Evolutionary conservation across 2,329 filamentous ascomycete genomes (phyloP), one percentile per base, ranked within the genome.

Genomic region (Capronia epimyces): DNA sequence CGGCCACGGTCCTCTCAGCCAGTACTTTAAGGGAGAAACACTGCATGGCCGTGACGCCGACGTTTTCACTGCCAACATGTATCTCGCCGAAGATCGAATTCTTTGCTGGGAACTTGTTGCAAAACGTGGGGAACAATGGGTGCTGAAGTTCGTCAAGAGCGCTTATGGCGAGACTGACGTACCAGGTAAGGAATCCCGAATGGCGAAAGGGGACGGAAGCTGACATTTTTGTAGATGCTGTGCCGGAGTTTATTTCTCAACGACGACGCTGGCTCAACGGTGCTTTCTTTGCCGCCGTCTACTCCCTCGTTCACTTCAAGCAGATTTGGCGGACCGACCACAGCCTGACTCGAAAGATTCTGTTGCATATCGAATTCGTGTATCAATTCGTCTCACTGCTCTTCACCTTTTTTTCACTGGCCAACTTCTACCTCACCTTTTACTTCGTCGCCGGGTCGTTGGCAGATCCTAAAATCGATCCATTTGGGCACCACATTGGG

Each of bases 11-110:
- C 93, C 93, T 0, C 74, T 98, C 43, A 95, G 90, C 66, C 93
- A 97, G 71, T 98, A 98, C 68, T 98, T 98, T 81, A 97, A 97
- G 75, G 94, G 94, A 59, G 93, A 98, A 70, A 97, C 91, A 1
- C 75, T 98, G 21, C 93, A 97, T 64, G 93, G 93, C 12, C 87
- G 95, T 62, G 89, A 96, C 66, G 93, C 94, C 8, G 91, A 96
- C 67, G 89, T 97, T 2, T 97, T 97, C 65, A 96, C 91, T 0
- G 90, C 93, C 29, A 98, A 98, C 71, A 98, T 98, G 93, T 98
- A 97, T 66, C 80, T 98, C 52, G 93, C 93, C 49, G 93, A 98
- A 67, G 93, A 98, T 78, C 88, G 93, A 76, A 98, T 98, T 66
- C 82, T 98, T 29, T 98, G 93, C 70, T 98, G 95, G 77, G 93